These are phyloP conservation scores for Alliaria petiolata DNA, from an alignment of 345 rosid genomes.

Conservation along the genomic window DNA sequence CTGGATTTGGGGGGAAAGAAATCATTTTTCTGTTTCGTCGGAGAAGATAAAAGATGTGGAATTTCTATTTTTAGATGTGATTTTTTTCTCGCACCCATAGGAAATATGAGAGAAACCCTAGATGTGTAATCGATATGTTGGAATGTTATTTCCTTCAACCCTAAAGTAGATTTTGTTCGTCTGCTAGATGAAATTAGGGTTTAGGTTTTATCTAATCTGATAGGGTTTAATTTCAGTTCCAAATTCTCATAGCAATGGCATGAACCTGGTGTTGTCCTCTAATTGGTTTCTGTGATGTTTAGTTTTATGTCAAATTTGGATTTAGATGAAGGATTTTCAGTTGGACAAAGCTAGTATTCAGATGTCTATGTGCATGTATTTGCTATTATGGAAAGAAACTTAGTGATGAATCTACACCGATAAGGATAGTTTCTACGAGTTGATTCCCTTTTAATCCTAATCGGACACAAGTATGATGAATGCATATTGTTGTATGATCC, in stretches of 20 bases:
- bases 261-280: not conserved
- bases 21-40: not conserved
- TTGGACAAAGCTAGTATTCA: not conserved
- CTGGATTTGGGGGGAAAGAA: not conserved
- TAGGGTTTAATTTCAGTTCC: not conserved
- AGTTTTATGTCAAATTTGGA: not conserved
- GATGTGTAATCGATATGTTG: not conserved
- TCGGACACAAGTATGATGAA: not conserved
- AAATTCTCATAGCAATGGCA: not conserved
- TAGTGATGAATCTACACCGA: not conserved
- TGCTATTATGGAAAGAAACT: constrained; percentile 3
- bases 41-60: not conserved
- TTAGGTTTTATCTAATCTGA: constrained; percentile 10
- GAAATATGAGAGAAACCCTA: not conserved
- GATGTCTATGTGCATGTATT: not conserved
- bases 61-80: not conserved
- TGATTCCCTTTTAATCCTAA: not conserved
- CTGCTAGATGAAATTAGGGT: not conserved
- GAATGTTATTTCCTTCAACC: constrained; percentile 3
- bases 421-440: not conserved
- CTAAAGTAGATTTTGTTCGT: not conserved
- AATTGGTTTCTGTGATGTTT: not conserved
- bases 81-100: not conserved
- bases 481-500: not conserved
- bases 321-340: not conserved